Conservation (phyloP, 2,329 filamentous ascomycete species). For the Aspergillus sojae region DNA sequence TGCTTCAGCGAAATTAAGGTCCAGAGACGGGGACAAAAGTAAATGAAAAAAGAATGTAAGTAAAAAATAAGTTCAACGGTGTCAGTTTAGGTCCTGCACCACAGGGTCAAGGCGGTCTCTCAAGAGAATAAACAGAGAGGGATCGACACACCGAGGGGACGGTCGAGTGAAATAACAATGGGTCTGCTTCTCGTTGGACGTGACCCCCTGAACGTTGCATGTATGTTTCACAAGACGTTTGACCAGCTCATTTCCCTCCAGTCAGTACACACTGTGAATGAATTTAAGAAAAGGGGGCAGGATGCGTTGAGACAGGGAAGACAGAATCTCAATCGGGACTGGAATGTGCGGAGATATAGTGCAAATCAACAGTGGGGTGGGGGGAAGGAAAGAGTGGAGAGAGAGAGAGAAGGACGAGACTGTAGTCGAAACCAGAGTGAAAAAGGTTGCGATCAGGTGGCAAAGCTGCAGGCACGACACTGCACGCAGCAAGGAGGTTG, state of each 20-base stretch:
- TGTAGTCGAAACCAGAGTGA: neutral
- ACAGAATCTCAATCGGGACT: neutral
- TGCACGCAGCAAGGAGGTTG: neutral
- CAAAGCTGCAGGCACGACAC: neutral
- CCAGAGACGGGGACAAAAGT: neutral
- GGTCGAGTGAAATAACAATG: constrained; percentile 2
- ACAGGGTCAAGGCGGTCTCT: neutral
- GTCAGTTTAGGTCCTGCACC: neutral
- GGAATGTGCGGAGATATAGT: constrained; percentile 4
- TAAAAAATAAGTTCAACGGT: neutral
- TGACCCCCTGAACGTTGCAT: constrained; percentile 23
- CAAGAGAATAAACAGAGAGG: neutral
- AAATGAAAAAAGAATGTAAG: neutral
- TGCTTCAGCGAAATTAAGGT: neutral
- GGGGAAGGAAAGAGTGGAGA: neutral
- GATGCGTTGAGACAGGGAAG: neutral
- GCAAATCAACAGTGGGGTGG: neutral
- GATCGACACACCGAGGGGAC: neutral
- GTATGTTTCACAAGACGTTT: constrained; percentile 25
- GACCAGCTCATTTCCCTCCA: constrained; percentile 16
- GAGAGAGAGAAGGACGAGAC: neutral
- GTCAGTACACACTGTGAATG: neutral
- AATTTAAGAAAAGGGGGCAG: neutral
- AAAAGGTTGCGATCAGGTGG: neutral
- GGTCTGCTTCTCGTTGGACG: neutral